Percentiles rank a stretch among this genome's conserved stretches.
These are phyloP conservation scores for Leucosporidium scottii DNA, from an alignment of 768 basidiomycete species.

Conservation along the genomic window DNA sequence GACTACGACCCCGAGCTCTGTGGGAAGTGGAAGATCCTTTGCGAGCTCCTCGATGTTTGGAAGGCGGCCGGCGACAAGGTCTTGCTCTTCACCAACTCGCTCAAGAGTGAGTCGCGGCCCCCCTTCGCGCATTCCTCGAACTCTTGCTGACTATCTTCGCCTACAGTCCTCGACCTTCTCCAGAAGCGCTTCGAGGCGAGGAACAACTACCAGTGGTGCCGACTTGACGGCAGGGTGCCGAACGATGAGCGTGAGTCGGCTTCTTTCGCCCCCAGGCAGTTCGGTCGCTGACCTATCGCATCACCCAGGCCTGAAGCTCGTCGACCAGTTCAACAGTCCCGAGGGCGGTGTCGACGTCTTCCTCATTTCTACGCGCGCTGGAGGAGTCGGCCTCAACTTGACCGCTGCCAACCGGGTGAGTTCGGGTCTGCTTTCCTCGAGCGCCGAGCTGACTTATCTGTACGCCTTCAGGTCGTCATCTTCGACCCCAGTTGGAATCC, in stretches of 20 bases:
- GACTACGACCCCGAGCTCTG: conserved; percentile 62
- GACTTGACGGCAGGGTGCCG: conserved; percentile 69
- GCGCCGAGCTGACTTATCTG: background rate
- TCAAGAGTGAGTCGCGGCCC: conserved; percentile 2
- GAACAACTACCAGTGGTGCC: conserved; percentile 13
- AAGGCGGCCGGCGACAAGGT: conserved; percentile 69
- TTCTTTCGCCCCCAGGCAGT: background rate
- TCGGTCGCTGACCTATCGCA: background rate
- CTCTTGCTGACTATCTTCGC: too few relatives aligned
- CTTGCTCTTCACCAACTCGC: conserved; percentile 74
- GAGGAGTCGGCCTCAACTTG: conserved; percentile 86
- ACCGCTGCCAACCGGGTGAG: conserved; percentile 94
- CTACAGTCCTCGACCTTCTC: conserved; percentile 22
- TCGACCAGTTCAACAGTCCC: conserved; percentile 74
- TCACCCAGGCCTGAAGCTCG: conserved; percentile 66
- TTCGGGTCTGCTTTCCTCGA: conserved; percentile 43
- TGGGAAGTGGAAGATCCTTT: conserved; percentile 78
- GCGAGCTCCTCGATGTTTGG: conserved; percentile 61
- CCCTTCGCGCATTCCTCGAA: conserved; percentile 11
- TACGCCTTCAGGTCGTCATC: background rate
- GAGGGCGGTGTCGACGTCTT: conserved; percentile 86
- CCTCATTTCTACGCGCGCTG: conserved; percentile 89
- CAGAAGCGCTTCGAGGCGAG: conserved; percentile 22
- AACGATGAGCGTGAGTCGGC: conserved; percentile 56
- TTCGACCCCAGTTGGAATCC: conserved; percentile 93